A percentile compares a stretch with the other conserved stretches of the same genome.
Evolutionary conservation across 192 early-diverging fungal species (phyloP).

Genomic region (Mortierella hygrophila): DNA sequence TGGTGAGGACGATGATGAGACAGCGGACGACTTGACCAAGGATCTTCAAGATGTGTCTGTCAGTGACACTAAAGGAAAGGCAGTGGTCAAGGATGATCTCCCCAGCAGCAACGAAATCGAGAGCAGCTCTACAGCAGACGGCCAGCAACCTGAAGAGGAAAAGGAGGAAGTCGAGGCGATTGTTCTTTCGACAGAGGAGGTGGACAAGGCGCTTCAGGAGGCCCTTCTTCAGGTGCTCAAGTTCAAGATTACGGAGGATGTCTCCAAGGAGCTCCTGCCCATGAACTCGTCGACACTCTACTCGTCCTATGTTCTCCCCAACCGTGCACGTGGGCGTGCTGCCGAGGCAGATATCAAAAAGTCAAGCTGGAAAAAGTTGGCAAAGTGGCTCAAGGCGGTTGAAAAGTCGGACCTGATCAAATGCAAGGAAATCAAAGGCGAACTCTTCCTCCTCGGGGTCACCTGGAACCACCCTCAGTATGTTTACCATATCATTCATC

Average conservation of each 20-base stretch:
- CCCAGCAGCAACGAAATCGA: neutral
- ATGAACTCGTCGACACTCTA: conserved; percentile 82
- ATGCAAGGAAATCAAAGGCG: conserved; percentile 83
- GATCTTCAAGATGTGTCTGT: neutral
- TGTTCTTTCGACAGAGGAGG: conserved; percentile 63
- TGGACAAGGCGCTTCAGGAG: conserved; percentile 79
- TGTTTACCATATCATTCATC: neutral
- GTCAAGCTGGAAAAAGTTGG: conserved; percentile 87
- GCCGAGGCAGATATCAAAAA: conserved; percentile 84
- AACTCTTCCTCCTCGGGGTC: conserved; percentile 69
- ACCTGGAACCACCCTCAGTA: conserved; percentile 73
- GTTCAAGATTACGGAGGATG: conserved; percentile 70
- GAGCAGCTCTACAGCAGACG: conserved; percentile 5
- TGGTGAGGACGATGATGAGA: conserved; percentile 10
- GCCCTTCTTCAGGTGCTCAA: conserved; percentile 80
- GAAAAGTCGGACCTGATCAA: conserved; percentile 89
- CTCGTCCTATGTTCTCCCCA: conserved; percentile 80
- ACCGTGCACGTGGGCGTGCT: conserved; percentile 65
- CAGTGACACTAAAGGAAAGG: conserved; percentile 12
- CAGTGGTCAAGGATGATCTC: conserved; percentile 3
- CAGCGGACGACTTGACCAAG: neutral
- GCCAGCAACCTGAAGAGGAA: neutral
- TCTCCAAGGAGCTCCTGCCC: conserved; percentile 73
- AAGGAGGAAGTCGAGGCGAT: conserved; percentile 2
- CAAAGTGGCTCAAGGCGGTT: conserved; percentile 90